Base-by-base conservation (phyloP, 1,284 basidiomycete genomes). In the Microbotryum intermedium region DNA sequence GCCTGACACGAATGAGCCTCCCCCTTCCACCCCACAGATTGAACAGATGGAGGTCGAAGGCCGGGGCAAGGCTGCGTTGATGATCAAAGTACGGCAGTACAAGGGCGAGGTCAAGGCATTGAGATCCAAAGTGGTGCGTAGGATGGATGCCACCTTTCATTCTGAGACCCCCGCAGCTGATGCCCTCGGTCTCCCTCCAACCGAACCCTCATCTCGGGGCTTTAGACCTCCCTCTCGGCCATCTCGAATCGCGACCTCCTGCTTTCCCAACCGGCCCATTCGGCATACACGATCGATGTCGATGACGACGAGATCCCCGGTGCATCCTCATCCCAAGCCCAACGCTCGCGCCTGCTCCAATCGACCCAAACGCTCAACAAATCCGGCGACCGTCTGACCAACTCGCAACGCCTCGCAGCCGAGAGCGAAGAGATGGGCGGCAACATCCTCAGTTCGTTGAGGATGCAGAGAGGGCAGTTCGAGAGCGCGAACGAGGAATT, bases 341-440 rank as follows among this genome's bases (percentile, higher is more conserved):
- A 63, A 42, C 64, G 64, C 10, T 53, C 62, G 3, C 58, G 64
- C 10, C 57, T 68, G 6, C 53, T 68, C 34, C 45, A 59, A 20
- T 59, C 64, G 20, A 61, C 59, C 13, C 44, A 46, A n/a, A 53
- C 49, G 0, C 55, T 68, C 43, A 50, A 55, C 39, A 45, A 50
- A 16, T 58, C 64, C 1, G 52, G 57, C 20, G 51, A 21, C 2
- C 57, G 66, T 13, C 54, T 68, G 20, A 61, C 63, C 50, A 66
- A 66, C 42, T 55, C 66, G 4, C 55, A 59, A 26, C 57, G 64
- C 1, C 51, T 61, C 21, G 61, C 66, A 6, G 55, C 56, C 18
- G 66, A 68, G 57, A 60, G 56, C 34, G 66, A 68, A 28, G 58
- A 57, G 47, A 59, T 68, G 29, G 66, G 66, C 1, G 59, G 57